Evolutionary conservation across 805 yeast species (phyloP).

Genomic region (Priceomyces medius): DNA sequence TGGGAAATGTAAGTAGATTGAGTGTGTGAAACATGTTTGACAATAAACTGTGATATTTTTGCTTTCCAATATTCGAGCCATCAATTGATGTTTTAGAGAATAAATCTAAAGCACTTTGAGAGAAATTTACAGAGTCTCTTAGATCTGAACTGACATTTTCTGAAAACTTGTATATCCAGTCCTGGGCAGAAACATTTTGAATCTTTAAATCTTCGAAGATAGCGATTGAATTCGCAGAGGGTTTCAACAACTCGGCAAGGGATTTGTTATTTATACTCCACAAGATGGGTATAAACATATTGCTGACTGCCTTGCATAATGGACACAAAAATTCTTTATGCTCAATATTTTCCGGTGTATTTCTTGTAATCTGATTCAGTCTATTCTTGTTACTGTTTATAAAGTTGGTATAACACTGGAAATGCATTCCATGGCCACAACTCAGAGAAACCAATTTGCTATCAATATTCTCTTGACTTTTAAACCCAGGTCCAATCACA

Average conservation of each 20-base stretch:
- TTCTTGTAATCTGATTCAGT: constrained; percentile 74
- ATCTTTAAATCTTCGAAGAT: constrained; percentile 16
- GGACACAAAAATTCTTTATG: constrained; percentile 84
- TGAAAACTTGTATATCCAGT: constrained; percentile 28
- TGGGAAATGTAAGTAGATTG: constrained; percentile 39
- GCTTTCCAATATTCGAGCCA: constrained; percentile 15
- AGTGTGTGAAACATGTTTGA: constrained; percentile 36
- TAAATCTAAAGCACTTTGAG: constrained; percentile 28
- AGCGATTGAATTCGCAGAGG: constrained; percentile 5
- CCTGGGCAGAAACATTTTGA: constrained; percentile 14
- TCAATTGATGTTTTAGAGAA: constrained; percentile 17
- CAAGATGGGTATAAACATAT: constrained; percentile 75
- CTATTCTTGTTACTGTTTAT: constrained; percentile 54
- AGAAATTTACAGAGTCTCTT: constrained; percentile 21
- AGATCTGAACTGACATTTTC: constrained; percentile 21
- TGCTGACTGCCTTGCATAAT: constrained; percentile 82
- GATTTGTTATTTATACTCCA: constrained; percentile 51
- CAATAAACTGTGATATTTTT: constrained; percentile 27
- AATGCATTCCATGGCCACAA: constrained; percentile 95
- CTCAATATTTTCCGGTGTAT: constrained; percentile 71
- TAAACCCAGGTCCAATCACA: constrained; percentile 74
- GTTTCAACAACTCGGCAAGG: constrained; percentile 20
- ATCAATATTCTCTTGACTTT: constrained; percentile 36
- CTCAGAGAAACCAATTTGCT: constrained; percentile 58
- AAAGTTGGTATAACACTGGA: constrained; percentile 67